Evolutionary conservation across 345 rosid genomes (phyloP).

Genomic region (Lumnitzera littorea): DNA sequence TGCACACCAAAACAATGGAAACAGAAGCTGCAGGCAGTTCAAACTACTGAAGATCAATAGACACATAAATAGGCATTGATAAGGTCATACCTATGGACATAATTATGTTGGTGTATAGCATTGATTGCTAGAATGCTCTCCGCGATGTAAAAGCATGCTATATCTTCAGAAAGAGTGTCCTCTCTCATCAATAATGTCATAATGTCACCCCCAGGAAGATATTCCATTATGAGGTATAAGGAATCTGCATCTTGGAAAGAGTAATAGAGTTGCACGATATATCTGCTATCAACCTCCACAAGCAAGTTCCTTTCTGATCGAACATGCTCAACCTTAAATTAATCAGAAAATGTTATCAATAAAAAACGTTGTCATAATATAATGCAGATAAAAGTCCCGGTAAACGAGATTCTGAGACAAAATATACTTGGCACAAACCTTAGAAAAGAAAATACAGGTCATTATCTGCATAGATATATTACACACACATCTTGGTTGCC

Average conservation of each 20-base stretch:
- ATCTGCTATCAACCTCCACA: constrained; percentile 95
- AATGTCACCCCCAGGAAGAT: constrained; percentile 97
- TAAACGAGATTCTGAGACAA: no score
- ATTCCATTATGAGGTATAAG: constrained; percentile 96
- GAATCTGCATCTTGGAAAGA: constrained; percentile 97
- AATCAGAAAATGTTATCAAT: constrained; percentile 4
- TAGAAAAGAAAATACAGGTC: no score
- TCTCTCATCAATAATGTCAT: constrained; percentile 98
- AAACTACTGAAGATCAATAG: no score
- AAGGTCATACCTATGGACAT: constrained; percentile 58
- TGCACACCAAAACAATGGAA: neutral
- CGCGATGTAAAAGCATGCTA: constrained; percentile 86
- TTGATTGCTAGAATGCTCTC: constrained; percentile 85
- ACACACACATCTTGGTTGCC: no score
- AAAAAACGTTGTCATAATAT: no score
- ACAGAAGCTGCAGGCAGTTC: neutral
- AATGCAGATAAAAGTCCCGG: no score
- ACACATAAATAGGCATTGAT: neutral
- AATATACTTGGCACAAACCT: no score
- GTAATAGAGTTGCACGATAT: constrained; percentile 82
- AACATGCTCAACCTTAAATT: constrained; percentile 88
- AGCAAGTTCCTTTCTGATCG: constrained; percentile 98
- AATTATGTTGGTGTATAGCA: constrained; percentile 79
- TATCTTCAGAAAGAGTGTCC: constrained; percentile 89
- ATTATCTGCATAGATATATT: no score